phyloP scores from a whole-genome alignment of 2,329 filamentous ascomycete species.

The Chaetomiaceae sp. region DNA sequence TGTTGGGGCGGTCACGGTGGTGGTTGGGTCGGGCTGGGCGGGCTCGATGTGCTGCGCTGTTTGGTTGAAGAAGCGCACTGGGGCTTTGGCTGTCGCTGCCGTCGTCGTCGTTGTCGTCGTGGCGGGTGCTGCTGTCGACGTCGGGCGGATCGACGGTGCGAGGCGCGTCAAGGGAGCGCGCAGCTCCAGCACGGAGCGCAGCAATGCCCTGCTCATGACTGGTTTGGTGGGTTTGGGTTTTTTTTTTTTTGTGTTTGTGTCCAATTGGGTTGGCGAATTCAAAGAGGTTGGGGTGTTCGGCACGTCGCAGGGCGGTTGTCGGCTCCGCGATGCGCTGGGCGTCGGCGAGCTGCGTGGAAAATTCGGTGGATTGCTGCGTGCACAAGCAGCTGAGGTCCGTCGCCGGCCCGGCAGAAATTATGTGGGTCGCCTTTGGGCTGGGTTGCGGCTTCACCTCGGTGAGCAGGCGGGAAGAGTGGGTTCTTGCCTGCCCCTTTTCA shows the following conservation, averaged over 20 bases:
- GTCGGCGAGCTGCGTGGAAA: constrained; percentile 10
- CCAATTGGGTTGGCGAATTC: constrained; percentile 4
- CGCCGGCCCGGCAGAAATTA: constrained; percentile 1
- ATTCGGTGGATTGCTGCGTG: constrained; percentile 15
- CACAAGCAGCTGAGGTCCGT: constrained; percentile 1
- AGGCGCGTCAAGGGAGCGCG: constrained; percentile 42
- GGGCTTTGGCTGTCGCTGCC: not conserved
- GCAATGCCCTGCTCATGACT: constrained; percentile 54
- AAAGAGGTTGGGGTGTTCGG: not conserved
- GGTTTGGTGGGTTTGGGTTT: not conserved
- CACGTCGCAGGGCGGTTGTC: constrained; percentile 10
- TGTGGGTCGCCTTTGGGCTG: not conserved
- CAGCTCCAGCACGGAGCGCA: constrained; percentile 61
- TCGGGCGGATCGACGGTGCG: constrained; percentile 44
- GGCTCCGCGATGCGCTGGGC: constrained; percentile 16
- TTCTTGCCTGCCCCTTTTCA: not conserved
- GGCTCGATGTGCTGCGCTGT: constrained; percentile 48
- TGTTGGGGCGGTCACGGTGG: not conserved
- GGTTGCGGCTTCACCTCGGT: not conserved
- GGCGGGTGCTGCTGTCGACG: not conserved
- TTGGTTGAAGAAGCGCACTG: constrained; percentile 44
- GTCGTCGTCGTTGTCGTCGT: not conserved
- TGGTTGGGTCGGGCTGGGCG: constrained; percentile 16
- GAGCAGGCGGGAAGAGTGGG: not conserved
- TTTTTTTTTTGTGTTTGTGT: too few species aligned